Conservation (phyloP, 1,139 yeast genomes). For the Geotrichum reessii region DNA sequence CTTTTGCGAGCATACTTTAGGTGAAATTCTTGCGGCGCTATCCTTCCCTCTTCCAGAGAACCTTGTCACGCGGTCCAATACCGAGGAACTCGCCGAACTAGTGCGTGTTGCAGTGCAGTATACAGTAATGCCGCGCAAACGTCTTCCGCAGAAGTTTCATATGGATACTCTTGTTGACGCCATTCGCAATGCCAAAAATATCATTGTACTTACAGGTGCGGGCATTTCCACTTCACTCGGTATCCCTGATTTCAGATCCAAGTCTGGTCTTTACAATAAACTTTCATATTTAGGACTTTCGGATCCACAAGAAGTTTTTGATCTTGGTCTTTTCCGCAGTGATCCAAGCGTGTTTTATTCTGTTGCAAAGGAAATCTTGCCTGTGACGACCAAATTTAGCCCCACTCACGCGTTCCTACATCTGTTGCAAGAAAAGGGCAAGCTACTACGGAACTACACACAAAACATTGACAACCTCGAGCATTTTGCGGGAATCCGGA, state of each 20-base stretch:
- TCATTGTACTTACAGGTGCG: slow-evolving; percentile 87
- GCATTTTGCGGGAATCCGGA: slow-evolving; percentile 68
- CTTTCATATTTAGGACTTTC: slow-evolving; percentile 64
- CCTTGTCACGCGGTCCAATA: slow-evolving; percentile 21
- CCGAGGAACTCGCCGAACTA: slow-evolving; percentile 13
- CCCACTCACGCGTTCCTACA: slow-evolving; percentile 85
- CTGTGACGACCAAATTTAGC: slow-evolving; percentile 58
- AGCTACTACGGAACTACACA: slow-evolving; percentile 80
- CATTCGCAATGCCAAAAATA: slow-evolving; percentile 51
- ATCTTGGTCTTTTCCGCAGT: slow-evolving; percentile 60
- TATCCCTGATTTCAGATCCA: slow-evolving; percentile 91
- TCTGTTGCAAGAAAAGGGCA: slow-evolving; percentile 68
- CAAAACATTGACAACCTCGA: slow-evolving; percentile 94
- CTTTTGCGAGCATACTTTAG: slow-evolving; percentile 45
- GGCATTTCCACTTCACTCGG: slow-evolving; percentile 92
- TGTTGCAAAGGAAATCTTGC: slow-evolving; percentile 82
- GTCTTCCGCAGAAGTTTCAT: slow-evolving; percentile 37
- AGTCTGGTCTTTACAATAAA: slow-evolving; percentile 70
- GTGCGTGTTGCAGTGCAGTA: slow-evolving; percentile 30
- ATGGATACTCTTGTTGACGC: slow-evolving; percentile 56
- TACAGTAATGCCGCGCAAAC: slow-evolving; percentile 28
- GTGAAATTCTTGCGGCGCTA: slow-evolving; percentile 38
- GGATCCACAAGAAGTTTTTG: slow-evolving; percentile 95
- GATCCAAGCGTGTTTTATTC: slow-evolving; percentile 83
- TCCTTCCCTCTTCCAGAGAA: slow-evolving; percentile 34